Conservation (phyloP, 1,284 basidiomycete genomes). For the Apiotrichum sp. region DNA sequence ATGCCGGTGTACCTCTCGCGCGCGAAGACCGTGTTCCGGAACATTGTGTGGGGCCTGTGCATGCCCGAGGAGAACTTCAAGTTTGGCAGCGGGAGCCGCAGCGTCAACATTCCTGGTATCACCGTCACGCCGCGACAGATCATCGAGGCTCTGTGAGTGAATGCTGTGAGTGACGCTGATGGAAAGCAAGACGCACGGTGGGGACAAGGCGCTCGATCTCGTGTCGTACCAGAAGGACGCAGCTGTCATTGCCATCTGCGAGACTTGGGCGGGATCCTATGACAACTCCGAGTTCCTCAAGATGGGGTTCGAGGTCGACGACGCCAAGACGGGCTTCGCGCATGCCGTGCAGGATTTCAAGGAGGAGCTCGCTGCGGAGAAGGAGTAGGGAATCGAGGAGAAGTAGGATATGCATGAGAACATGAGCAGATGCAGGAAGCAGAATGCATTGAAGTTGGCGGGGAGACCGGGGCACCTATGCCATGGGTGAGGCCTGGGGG, state of each 20-base stretch:
- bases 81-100: conserved; percentile 27
- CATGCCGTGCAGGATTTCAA: conserved; percentile 46
- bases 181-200: conserved; percentile 31
- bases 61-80: conserved; percentile 40
- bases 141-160: conserved; percentile 37
- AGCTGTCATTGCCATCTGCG: conserved; percentile 42
- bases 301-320: conserved; percentile 44
- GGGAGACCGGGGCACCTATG: too few species aligned
- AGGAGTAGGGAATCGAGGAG: conserved; percentile 3
- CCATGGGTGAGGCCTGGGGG: too few species aligned
- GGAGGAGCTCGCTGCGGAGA: conserved; percentile 23
- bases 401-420: too few species aligned
- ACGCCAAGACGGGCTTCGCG: conserved; percentile 38
- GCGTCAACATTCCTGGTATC: conserved; percentile 47
- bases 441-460: too few species aligned
- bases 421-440: too few species aligned
- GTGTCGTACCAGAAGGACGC: conserved; percentile 44
- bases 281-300: conserved; percentile 30
- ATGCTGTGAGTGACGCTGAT: not conserved
- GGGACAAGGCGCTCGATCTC: conserved; percentile 34
- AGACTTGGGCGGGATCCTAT: conserved; percentile 47
- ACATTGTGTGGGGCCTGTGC: conserved; percentile 45
- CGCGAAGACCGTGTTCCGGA: conserved; percentile 50
- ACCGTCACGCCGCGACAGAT: conserved; percentile 45
- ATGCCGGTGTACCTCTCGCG: conserved; percentile 56